Conservation (phyloP, 2,329 filamentous ascomycete genomes). For the Annulohypoxylon truncatum region DNA sequence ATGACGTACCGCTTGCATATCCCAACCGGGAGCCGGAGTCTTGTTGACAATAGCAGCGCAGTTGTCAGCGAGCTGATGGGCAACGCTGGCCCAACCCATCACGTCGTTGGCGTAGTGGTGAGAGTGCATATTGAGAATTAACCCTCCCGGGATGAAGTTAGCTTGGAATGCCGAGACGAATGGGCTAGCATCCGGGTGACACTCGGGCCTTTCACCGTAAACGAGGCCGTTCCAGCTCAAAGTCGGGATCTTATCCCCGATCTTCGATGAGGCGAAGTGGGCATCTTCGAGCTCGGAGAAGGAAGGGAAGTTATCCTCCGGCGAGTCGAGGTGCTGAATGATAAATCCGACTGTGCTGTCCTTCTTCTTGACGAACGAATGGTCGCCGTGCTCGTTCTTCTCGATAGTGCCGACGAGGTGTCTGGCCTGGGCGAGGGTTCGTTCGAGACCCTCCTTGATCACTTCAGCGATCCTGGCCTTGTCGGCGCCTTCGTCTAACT, state of each 20-base stretch:
- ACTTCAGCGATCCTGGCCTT: conserved; percentile 44
- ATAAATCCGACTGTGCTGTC: conserved; percentile 52
- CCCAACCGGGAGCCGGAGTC: conserved; percentile 51
- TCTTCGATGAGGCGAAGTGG: conserved; percentile 49
- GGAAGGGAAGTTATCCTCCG: conserved; percentile 52
- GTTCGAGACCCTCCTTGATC: conserved; percentile 52
- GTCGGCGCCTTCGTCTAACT: conserved; percentile 47
- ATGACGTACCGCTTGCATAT: conserved; percentile 52
- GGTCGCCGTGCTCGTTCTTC: conserved; percentile 50
- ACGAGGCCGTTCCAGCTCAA: conserved; percentile 55
- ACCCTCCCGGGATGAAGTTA: conserved; percentile 56
- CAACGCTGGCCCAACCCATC: conserved; percentile 55
- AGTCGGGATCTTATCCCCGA: conserved; percentile 50
- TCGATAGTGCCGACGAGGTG: conserved; percentile 57
- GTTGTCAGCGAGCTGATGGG: conserved; percentile 57
- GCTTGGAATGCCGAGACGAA: conserved; percentile 54
- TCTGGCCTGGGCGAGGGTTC: conserved; percentile 52
- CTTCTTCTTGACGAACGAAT: conserved; percentile 53
- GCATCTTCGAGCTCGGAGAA: conserved; percentile 53
- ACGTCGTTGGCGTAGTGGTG: conserved; percentile 59
- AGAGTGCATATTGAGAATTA: conserved; percentile 56
- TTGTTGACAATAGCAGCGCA: conserved; percentile 51
- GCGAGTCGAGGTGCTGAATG: conserved; percentile 53
- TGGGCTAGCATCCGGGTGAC: conserved; percentile 51
- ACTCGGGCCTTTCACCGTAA: conserved; percentile 55